Evolutionary conservation across 2,329 filamentous ascomycete genomes (phyloP).

Genomic region (Nectriaceae sp.): DNA sequence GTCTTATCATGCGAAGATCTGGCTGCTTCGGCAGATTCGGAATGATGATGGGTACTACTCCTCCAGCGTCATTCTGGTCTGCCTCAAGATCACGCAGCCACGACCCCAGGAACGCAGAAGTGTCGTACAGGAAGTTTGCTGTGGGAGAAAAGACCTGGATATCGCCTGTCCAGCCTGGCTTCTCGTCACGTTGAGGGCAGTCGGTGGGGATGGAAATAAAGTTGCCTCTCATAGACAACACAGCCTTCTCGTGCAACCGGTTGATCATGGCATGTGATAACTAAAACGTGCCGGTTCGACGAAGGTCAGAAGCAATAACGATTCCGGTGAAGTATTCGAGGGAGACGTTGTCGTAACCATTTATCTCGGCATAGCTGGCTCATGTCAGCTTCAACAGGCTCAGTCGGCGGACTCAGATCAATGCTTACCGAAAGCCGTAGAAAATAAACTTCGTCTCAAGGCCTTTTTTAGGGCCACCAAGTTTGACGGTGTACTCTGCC

Average conservation of each 20-base stretch:
- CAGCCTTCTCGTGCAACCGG: slow-evolving; percentile 53
- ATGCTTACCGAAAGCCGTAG: slow-evolving; percentile 58
- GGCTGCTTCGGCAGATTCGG: not conserved
- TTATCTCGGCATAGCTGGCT: slow-evolving; percentile 8
- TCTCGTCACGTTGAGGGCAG: slow-evolving; percentile 57
- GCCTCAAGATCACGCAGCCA: slow-evolving; percentile 22
- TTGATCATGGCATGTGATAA: slow-evolving; percentile 56
- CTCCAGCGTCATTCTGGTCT: slow-evolving; percentile 11
- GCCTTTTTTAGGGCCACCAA: slow-evolving; percentile 14
- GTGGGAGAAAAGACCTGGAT: slow-evolving; percentile 52
- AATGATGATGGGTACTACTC: not conserved
- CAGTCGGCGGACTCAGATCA: too few species aligned
- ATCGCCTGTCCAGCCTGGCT: slow-evolving; percentile 56
- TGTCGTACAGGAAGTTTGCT: slow-evolving; percentile 55
- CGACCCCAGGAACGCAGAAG: slow-evolving; percentile 46
- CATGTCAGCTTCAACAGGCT: too few species aligned
- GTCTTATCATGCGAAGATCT: not conserved
- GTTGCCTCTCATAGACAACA: slow-evolving; percentile 61
- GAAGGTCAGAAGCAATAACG: slow-evolving; percentile 41
- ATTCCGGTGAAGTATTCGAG: slow-evolving; percentile 8
- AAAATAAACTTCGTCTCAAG: slow-evolving; percentile 55
- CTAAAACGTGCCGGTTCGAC: slow-evolving; percentile 48
- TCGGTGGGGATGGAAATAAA: slow-evolving; percentile 60
- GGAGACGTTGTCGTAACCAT: slow-evolving; percentile 4
- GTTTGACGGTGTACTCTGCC: slow-evolving; percentile 12